phyloP scores from a whole-genome alignment of 2,329 filamentous ascomycete genomes.

The Nannizziopsis barbatae region DNA sequence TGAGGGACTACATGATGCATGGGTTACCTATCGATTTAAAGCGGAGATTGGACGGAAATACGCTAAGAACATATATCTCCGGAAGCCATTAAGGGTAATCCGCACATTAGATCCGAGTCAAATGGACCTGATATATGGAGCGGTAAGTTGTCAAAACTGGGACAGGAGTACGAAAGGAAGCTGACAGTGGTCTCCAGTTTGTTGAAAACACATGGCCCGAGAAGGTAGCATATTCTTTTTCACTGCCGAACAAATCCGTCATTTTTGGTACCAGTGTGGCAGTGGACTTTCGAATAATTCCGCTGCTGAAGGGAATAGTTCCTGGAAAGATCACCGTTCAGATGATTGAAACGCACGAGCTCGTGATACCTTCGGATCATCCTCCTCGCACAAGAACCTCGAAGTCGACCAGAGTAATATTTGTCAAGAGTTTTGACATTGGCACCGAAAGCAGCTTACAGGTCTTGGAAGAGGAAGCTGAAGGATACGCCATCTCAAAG shows the following conservation, averaged over 20 bases:
- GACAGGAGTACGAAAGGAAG: neutral
- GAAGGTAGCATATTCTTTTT: conserved; percentile 92
- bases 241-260: conserved; percentile 85
- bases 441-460: conserved; percentile 51
- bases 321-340: conserved; percentile 74
- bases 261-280: conserved; percentile 82
- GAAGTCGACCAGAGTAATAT: conserved; percentile 54
- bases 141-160: conserved; percentile 43
- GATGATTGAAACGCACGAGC: conserved; percentile 67
- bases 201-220: conserved; percentile 97
- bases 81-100: conserved; percentile 67
- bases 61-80: conserved; percentile 70
- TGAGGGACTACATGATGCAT: conserved; percentile 76
- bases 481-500: conserved; percentile 51
- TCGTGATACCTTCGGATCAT: conserved; percentile 43
- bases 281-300: conserved; percentile 76
- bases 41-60: conserved; percentile 85
- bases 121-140: conserved; percentile 69
- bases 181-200: conserved; percentile 29
- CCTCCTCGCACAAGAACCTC: conserved; percentile 37
- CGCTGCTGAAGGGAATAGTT: conserved; percentile 75
- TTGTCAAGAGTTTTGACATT: conserved; percentile 57
- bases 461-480: conserved; percentile 46
- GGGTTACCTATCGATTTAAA: conserved; percentile 81
- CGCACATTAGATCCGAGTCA: conserved; percentile 65